phyloP scores from a whole-genome alignment of 2,329 filamentous ascomycete species.

The Talaromyces marneffei region DNA sequence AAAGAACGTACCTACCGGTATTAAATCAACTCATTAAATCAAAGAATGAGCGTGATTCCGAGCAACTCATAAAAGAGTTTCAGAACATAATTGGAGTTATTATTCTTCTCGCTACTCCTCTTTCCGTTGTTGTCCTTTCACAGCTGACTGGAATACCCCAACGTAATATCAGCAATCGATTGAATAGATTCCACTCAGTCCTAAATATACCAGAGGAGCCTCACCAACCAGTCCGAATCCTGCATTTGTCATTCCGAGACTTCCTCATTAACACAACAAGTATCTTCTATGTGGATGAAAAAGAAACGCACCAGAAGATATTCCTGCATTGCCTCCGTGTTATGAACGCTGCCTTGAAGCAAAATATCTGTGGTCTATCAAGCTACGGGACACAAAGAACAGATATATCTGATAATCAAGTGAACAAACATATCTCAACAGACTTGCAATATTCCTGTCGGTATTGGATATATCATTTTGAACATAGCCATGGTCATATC shows the following conservation, averaged over 20 bases:
- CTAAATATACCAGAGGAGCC: not conserved
- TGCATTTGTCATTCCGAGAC: constrained; percentile 30
- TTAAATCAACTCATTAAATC: constrained; percentile 21
- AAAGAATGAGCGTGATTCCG: no score
- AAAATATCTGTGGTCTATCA: constrained; percentile 18
- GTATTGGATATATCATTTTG: constrained; percentile 26
- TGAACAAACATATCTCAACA: constrained; percentile 15
- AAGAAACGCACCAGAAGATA: constrained; percentile 24
- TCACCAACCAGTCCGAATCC: constrained; percentile 17
- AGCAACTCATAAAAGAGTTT: constrained; percentile 19
- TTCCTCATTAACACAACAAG: constrained; percentile 22
- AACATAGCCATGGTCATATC: constrained; percentile 10
- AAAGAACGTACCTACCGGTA: constrained; percentile 24
- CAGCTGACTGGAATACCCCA: constrained; percentile 13
- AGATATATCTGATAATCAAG: constrained; percentile 12
- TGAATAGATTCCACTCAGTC: not conserved
- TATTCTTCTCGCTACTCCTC: constrained; percentile 19
- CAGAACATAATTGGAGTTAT: constrained; percentile 21
- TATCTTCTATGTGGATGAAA: constrained; percentile 29
- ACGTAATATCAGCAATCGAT: constrained; percentile 9
- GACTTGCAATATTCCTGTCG: constrained; percentile 24
- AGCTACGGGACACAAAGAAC: constrained; percentile 3
- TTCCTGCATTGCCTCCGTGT: constrained; percentile 22
- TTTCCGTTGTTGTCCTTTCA: constrained; percentile 18
- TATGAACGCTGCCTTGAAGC: constrained; percentile 14